These are phyloP conservation scores for Chaetomium olivaceum DNA, from an alignment of 2,329 filamentous ascomycete species.

Conservation along the genomic window DNA sequence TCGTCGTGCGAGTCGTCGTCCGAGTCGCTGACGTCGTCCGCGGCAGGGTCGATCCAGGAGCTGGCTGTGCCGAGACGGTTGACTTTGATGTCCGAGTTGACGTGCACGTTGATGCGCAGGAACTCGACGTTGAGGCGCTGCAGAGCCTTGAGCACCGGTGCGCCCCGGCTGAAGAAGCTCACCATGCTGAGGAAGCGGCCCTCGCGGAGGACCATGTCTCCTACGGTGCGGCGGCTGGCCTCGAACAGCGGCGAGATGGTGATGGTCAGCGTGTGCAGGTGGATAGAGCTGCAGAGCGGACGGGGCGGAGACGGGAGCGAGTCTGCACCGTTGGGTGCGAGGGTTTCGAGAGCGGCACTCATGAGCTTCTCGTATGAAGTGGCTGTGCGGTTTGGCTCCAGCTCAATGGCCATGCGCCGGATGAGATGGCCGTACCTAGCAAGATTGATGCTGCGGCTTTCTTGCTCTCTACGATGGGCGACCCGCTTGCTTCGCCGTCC, in stretches of 20 bases:
- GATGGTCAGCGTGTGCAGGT: conserved; percentile 46
- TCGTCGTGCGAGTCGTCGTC: conserved; percentile 12
- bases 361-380: conserved; percentile 31
- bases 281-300: conserved; percentile 15
- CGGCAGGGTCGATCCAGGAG: background rate
- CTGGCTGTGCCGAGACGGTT: background rate
- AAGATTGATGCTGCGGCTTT: conserved; percentile 36
- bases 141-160: conserved; percentile 22
- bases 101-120: conserved; percentile 30
- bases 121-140: conserved; percentile 26
- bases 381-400: conserved; percentile 45
- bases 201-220: background rate
- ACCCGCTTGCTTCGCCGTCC: background rate
- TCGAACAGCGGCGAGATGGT: conserved; percentile 36
- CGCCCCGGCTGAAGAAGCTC: conserved; percentile 15
- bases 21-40: background rate
- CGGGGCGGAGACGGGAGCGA: conserved; percentile 26
- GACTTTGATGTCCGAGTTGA: conserved; percentile 18
- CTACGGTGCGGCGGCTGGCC: background rate
- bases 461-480: background rate
- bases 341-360: conserved; percentile 17
- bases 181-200: conserved; percentile 23
- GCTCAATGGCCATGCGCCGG: conserved; percentile 45
- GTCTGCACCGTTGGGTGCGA: background rate
- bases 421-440: conserved; percentile 43